Evolutionary conservation across 495 filamentous ascomycete species (phyloP), one percentile per base, ranked within the genome.

Genomic region (Beverwykella pulmonaria): DNA sequence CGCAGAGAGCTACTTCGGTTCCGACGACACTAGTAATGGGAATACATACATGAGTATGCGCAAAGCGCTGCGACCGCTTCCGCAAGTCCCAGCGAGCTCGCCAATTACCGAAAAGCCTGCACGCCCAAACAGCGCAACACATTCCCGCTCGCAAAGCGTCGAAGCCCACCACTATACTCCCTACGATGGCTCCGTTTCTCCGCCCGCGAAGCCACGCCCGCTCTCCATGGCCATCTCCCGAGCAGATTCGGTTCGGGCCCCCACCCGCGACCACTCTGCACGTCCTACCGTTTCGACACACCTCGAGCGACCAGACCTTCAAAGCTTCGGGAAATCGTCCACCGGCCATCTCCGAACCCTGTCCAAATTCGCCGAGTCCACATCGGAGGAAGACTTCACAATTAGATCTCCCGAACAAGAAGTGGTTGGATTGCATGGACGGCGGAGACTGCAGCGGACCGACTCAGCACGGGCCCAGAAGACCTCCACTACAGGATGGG

Each of bases 301-400:
- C 17, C 55, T 75, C 23, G 73, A 75, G 30, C 59, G 57, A 0
- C 90, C 91, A 1, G 91, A 96, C 58, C 81, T 97, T 2, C 83
- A 88, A 70, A 89, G 82, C 25, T 82, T 97, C 17, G 86, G 92
- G 27, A 89, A 88, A 68, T 96, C 93, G 0, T 88, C 91, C 0
- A 97, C 92, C 1, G 87, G 89, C 61, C 90, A 98, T 74, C 83
- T 99, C 15, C 88, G 93, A 17, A 93, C 91, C 0, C 81, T 99
- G 8, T 98, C 94, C 1, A 90, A 87, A 68, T 82, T 97, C 67
- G 92, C 92, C 1, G 73, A 93, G 63, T 84, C 85, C 32, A 87
- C 85, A 1, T 85, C 88, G 22, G 82, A 81, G 1, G 91, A 91
- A 23, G 92, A 96, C 26, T 92, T 97, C 67, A 81, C 87, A 49